Conservation (phyloP, 495 filamentous ascomycete species). For the Cetradonia linearis region DNA sequence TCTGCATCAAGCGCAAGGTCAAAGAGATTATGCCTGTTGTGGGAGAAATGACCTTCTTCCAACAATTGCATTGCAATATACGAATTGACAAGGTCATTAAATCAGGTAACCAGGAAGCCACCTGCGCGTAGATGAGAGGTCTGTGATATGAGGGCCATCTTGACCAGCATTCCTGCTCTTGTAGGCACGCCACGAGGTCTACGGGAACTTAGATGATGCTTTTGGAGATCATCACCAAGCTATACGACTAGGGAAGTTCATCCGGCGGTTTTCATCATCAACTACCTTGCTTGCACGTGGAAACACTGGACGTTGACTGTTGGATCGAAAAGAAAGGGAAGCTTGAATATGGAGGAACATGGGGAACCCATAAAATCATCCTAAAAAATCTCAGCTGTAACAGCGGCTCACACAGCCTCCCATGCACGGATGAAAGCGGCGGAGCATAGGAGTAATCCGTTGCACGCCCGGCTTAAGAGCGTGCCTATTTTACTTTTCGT, state of each 20-base stretch:
- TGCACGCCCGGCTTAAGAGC: neutral
- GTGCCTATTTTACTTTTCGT: neutral
- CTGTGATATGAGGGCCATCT: neutral
- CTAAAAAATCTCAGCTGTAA: too few relatives aligned
- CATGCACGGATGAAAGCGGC: neutral
- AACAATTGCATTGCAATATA: neutral
- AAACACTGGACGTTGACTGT: neutral
- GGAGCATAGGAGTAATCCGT: neutral
- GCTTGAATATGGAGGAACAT: neutral
- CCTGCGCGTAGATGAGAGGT: conserved; percentile 3
- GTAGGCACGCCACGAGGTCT: conserved; percentile 1
- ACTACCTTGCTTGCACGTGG: neutral
- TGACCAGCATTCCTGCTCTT: neutral
- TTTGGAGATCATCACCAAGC: conserved; percentile 2
- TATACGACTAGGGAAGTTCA: neutral
- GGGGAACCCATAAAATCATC: neutral
- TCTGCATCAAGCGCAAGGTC: neutral
- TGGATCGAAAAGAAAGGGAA: neutral
- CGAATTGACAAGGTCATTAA: neutral
- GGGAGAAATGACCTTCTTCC: neutral
- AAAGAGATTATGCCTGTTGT: neutral
- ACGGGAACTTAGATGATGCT: conserved; percentile 1
- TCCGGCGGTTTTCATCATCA: neutral
- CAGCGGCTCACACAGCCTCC: neutral
- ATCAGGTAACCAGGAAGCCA: neutral